Conservation (phyloP, 2,329 filamentous ascomycete species). For the Aspergillus brasiliensis region DNA sequence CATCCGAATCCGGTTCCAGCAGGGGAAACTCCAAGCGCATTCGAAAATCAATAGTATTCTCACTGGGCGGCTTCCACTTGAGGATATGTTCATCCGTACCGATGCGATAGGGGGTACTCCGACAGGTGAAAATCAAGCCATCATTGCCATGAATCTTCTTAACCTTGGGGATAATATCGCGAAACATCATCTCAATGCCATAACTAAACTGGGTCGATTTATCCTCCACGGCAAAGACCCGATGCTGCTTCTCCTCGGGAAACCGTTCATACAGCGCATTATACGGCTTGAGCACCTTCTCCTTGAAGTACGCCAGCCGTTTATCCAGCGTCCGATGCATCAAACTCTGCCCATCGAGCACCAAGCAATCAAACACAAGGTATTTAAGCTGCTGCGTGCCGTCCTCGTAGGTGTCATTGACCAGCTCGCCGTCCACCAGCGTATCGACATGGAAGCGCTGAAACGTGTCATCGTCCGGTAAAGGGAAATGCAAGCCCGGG, state of each 20-base stretch:
- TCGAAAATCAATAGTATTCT: constrained; percentile 94
- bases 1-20: constrained; percentile 67
- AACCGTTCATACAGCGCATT: constrained; percentile 72
- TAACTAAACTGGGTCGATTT: constrained; percentile 91
- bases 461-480: constrained; percentile 61
- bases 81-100: constrained; percentile 93
- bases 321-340: constrained; percentile 84
- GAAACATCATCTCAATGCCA: constrained; percentile 89
- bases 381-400: constrained; percentile 74
- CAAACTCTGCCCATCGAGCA: constrained; percentile 73
- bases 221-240: constrained; percentile 80
- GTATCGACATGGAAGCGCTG: constrained; percentile 75
- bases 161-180: constrained; percentile 76
- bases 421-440: constrained; percentile 88
- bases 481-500: constrained; percentile 77
- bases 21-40: constrained; percentile 75
- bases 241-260: constrained; percentile 68
- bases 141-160: constrained; percentile 82
- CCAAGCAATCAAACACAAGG: constrained; percentile 90
- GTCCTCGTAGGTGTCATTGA: constrained; percentile 74
- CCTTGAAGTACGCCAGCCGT: constrained; percentile 81
- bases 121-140: constrained; percentile 96
- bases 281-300: constrained; percentile 76
- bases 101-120: constrained; percentile 78
- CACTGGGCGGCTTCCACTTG: constrained; percentile 95